Evolutionary conservation across 768 basidiomycete genomes (phyloP).

Genomic region (Amanita polypyramis): DNA sequence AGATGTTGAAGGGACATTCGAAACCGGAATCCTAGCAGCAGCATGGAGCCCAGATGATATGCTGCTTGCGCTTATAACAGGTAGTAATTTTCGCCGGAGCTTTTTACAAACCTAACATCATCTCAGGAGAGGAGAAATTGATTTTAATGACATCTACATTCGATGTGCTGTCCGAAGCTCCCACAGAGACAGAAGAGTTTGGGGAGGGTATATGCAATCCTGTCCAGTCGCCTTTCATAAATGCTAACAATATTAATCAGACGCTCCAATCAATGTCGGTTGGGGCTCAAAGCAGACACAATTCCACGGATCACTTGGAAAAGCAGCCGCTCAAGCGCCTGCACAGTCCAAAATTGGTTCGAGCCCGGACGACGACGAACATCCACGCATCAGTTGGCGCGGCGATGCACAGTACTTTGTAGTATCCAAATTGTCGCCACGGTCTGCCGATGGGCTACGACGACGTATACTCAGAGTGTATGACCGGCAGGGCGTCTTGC

Average conservation of each 20-base stretch:
- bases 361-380: slow-evolving; percentile 61
- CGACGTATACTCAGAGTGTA: slow-evolving; percentile 65
- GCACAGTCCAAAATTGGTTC: slow-evolving; percentile 29
- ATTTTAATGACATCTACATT: slow-evolving; percentile 85
- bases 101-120: not conserved
- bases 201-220: slow-evolving; percentile 55
- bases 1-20: slow-evolving; percentile 82
- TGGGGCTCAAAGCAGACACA: slow-evolving; percentile 98
- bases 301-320: slow-evolving; percentile 93
- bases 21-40: slow-evolving; percentile 73
- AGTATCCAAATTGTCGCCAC: slow-evolving; percentile 60
- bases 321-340: slow-evolving; percentile 59
- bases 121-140: slow-evolving; percentile 61
- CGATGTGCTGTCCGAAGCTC: slow-evolving; percentile 76
- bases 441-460: slow-evolving; percentile 19
- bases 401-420: slow-evolving; percentile 89
- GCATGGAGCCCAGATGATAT: slow-evolving; percentile 92
- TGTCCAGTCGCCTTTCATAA: not conserved
- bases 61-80: slow-evolving; percentile 72
- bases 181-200: slow-evolving; percentile 64
- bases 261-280: slow-evolving; percentile 88
- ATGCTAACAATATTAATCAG: slow-evolving; percentile 26
- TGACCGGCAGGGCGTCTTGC: slow-evolving; percentile 60
- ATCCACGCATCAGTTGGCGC: slow-evolving; percentile 81
- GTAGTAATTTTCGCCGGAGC: slow-evolving; percentile 24